Evolutionary conservation across 2,329 filamentous ascomycete genomes (phyloP), one percentile per base, ranked within the genome.

Genomic region (Diaporthe vexans): DNA sequence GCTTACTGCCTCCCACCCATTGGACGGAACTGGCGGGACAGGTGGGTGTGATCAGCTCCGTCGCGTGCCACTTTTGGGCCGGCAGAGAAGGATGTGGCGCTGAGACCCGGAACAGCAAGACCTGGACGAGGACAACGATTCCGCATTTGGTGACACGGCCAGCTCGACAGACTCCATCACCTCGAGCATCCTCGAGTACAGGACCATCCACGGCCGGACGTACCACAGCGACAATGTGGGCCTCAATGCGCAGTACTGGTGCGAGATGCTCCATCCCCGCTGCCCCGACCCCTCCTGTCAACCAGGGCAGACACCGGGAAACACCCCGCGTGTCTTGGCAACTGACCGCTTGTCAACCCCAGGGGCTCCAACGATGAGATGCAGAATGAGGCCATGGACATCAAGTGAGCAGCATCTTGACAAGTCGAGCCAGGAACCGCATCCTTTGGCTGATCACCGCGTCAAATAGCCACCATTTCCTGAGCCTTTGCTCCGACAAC

Each of bases 271-370:
- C 43, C 26, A 35, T n/a, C 33, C 40, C 37, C 15, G 19, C 77
- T 92, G 90, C 91, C 9, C 19, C 17, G 37, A 15, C 37, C 37
- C 37, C 37, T 13, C 10, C 13, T 6, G 29, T 7, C 29, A 33
- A 29, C 29, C 29, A 29, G 29, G 29, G 29, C 2, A 29, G 29
- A 29, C 48, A 40, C 19, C 48, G 17, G n/a, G 17, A 54, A 52
- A 37, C 26, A 19, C 19, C 29, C 26, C 26, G 51, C 21, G 24
- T 24, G n/a, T 24, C 57, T 52, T 57, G 56, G 29, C 43, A 58
- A 29, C 54, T 74, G 68, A 74, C 43, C 5, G 61, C 21, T 6
- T 21, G 51, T 43, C 21, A 15, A 43, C 17, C 3, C 29, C 9
- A 59, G 74, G 78, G 76, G 73, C 10, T 72, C 79, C 13, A 83